Evolutionary conservation across 352 stramenopile species (phyloP).

Genomic region (Phytophthora tubulina): DNA sequence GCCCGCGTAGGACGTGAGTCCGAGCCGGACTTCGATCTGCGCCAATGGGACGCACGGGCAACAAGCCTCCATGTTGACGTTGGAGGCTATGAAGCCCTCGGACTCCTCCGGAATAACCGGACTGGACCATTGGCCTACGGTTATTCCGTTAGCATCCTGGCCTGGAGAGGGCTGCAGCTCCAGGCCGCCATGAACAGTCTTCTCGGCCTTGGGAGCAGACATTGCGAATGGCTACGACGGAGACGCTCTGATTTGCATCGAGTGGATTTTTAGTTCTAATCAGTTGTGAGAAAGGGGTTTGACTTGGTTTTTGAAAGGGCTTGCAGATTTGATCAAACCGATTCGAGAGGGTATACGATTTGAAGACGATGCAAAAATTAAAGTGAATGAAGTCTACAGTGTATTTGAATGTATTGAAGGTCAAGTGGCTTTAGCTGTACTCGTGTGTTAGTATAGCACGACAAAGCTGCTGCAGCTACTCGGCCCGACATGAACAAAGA

Average conservation of each 20-base stretch:
- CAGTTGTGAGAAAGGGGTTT: not conserved
- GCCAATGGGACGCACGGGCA: slow-evolving; percentile 46
- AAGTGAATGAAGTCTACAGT: slow-evolving; percentile 22
- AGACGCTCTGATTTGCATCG: not conserved
- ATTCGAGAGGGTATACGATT: not conserved
- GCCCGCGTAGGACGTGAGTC: slow-evolving; percentile 33
- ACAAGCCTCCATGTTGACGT: slow-evolving; percentile 41
- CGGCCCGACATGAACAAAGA: slow-evolving; percentile 39
- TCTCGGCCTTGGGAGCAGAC: slow-evolving; percentile 28
- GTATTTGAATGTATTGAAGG: slow-evolving; percentile 21
- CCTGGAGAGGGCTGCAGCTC: slow-evolving; percentile 13
- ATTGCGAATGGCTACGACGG: not conserved
- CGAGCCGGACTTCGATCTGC: slow-evolving; percentile 43
- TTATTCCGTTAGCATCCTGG: slow-evolving; percentile 42
- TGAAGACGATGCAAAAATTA: not conserved
- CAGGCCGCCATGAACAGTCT: slow-evolving; percentile 25
- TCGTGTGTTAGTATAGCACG: slow-evolving; percentile 30
- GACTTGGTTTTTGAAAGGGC: not conserved
- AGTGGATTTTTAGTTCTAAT: slow-evolving; percentile 10
- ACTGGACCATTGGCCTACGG: slow-evolving; percentile 42
- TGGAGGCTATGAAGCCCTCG: slow-evolving; percentile 31
- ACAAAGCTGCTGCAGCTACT: slow-evolving; percentile 13
- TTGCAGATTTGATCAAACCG: not conserved
- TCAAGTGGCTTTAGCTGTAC: slow-evolving; percentile 28
- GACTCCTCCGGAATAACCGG: slow-evolving; percentile 35